Base-by-base conservation (phyloP, 208 protist species). In the Porcisia hertigi region DNA sequence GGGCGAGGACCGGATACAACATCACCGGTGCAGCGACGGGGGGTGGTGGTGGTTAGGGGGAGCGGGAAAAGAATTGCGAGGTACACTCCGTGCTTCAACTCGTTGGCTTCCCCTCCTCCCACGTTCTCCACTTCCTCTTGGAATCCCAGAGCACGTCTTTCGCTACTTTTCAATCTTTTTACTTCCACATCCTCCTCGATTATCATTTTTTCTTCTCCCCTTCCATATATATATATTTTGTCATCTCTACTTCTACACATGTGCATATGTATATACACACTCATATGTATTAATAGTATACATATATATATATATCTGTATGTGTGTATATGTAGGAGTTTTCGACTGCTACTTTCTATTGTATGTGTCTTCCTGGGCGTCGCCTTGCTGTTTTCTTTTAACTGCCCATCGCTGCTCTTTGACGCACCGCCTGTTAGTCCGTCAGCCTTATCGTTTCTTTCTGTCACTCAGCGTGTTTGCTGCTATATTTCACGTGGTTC, bases 131-230 rank as follows among this genome's bases (percentile, higher is more conserved):
- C 7, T 9, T 30, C 16, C 16, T 12, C 7, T 7, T 30, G 57
- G 20, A 23, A 60, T 23, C 20, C 14, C 57, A 60, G 57, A 36
- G 57, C 23, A 12, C 7, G 14, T 60, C 7, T 60, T 23, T 30
- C 23, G 30, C 30, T 23, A 25, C 34, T 65, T 65, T 12, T 12
- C 57, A 60, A 7, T 43, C 7, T 39, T 43, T 30, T n/a, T 65
- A 30, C 60, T 16, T 39, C 60, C 14, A 36, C 39, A 4, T 11
- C 20, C 43, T 34, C 64, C 2, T 45, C 54, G 12, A 53, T 67
- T 3, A 36, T 52, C 65, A 72, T 23, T 72, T 52, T 54, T 76
- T 76, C 64, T 70, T 63, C 36, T 23, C 52, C 69, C 25, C 47
- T 47, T 49, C 59, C 60, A 25, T 62, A 52, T 52, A 52, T 52